These are phyloP conservation scores for Alloascoidea hylecoeti DNA, from an alignment of 805 yeast species.

Conservation along the genomic window DNA sequence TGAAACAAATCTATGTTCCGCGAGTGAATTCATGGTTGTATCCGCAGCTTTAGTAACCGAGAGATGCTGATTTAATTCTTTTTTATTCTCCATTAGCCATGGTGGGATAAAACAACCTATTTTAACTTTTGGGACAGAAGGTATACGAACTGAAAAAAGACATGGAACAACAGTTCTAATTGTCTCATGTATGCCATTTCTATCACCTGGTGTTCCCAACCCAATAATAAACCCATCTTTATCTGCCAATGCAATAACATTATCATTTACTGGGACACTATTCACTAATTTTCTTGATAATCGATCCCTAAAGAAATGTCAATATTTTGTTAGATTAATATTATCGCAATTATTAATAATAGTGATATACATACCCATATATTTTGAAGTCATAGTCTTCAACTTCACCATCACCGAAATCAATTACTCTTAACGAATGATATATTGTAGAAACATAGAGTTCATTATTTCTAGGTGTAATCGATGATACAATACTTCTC, in stretches of 20 bases:
- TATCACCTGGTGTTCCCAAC: neutral
- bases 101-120: neutral
- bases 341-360: neutral
- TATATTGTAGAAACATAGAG: neutral
- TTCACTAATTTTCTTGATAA: neutral
- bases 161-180: too few species aligned
- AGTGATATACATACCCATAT: slow-evolving; percentile 1
- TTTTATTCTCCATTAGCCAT: neutral
- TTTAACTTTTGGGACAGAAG: neutral
- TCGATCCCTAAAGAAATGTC: neutral
- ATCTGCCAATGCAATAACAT: neutral
- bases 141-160: neutral
- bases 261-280: neutral
- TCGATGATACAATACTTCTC: neutral
- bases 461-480: neutral
- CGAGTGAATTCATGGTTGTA: neutral
- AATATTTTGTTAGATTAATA: neutral
- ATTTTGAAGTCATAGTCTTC: neutral
- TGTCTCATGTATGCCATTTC: neutral
- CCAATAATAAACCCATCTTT: neutral
- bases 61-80: neutral
- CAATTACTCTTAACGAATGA: neutral
- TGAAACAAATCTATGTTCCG: neutral
- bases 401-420: neutral
- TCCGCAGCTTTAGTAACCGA: neutral